Evolutionary conservation across 2,329 filamentous ascomycete genomes (phyloP).

Genomic region (Aspergillus chevalieri): DNA sequence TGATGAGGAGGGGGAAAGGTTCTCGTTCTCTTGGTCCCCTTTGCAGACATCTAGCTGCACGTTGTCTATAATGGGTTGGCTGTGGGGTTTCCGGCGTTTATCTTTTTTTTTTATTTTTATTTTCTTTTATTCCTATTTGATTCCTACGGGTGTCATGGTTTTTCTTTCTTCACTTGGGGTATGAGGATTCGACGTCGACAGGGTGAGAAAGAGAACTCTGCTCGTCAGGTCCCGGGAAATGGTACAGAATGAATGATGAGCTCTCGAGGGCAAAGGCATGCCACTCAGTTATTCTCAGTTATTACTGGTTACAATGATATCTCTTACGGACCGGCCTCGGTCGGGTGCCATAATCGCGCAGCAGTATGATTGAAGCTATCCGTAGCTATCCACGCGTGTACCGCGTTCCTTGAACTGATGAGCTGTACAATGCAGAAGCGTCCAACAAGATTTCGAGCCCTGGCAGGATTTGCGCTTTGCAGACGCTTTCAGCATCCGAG

Average conservation of each 20-base stretch:
- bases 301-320: constrained; percentile 1
- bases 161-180: constrained; percentile 11
- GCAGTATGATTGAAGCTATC: not conserved
- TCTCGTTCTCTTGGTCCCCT: constrained; percentile 26
- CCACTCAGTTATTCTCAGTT: constrained; percentile 12
- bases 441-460: not conserved
- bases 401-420: not conserved
- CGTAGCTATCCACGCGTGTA: not conserved
- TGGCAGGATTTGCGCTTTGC: not conserved
- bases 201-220: constrained; percentile 21
- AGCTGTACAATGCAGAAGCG: not conserved
- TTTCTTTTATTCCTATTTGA: constrained; percentile 18
- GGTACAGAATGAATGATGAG: constrained; percentile 15
- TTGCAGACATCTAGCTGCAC: constrained; percentile 29
- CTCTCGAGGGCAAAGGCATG: constrained; percentile 12
- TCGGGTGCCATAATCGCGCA: constrained; percentile 10
- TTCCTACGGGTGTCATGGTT: constrained; percentile 29
- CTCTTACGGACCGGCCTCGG: constrained; percentile 6
- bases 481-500: not conserved
- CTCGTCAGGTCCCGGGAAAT: constrained; percentile 9
- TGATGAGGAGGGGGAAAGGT: constrained; percentile 49
- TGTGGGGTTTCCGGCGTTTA: constrained; percentile 37
- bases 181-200: constrained; percentile 21
- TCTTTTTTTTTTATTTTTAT: constrained; percentile 3
- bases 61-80: constrained; percentile 27